Conservation (phyloP, 176 grass and related monocot genomes). For the Musa itinerans region DNA sequence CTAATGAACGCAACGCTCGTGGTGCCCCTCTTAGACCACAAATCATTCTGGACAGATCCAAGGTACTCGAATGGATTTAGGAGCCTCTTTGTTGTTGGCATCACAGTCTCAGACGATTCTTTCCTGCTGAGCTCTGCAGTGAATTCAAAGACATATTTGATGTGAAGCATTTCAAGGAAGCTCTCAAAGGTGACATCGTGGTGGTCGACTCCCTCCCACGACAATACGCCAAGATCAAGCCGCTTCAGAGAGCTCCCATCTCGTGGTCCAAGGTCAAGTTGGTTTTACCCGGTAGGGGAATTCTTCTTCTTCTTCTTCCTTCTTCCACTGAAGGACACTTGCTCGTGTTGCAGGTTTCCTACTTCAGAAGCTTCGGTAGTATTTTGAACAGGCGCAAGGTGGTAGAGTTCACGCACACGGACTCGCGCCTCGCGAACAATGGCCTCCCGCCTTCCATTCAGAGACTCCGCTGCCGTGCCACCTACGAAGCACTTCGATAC, state of each 20-base stretch:
- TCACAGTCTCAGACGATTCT: conserved; percentile 8
- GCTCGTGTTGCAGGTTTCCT: conserved; percentile 33
- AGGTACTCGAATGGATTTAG: conserved; percentile 31
- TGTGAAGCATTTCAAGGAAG: conserved; percentile 7
- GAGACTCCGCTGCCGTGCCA: conserved; percentile 57
- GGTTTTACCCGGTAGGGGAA: too few relatives aligned
- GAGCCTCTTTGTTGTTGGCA: too few relatives aligned
- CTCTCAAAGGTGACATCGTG: not conserved
- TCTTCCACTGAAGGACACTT: not conserved
- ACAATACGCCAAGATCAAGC: not conserved
- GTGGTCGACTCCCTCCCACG: not conserved
- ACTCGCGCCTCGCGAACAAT: conserved; percentile 67
- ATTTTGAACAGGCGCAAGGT: conserved; percentile 45
- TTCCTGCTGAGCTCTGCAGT: conserved; percentile 1
- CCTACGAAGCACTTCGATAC: conserved; percentile 52
- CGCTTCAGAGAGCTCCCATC: not conserved
- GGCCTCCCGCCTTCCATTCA: conserved; percentile 47
- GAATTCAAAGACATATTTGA: conserved; percentile 24
- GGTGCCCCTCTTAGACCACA: conserved; percentile 67
- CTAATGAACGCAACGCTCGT: conserved; percentile 78
- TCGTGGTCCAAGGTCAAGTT: conserved; percentile 16
- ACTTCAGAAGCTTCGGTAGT: conserved; percentile 36
- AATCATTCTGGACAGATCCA: conserved; percentile 86
- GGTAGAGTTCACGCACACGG: conserved; percentile 52
- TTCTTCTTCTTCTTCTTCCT: not conserved